A percentile compares a stretch with the other conserved stretches of the same genome.
Conservation (phyloP, 2,329 filamentous ascomycete species). For the Colletotrichum sp. region DNA sequence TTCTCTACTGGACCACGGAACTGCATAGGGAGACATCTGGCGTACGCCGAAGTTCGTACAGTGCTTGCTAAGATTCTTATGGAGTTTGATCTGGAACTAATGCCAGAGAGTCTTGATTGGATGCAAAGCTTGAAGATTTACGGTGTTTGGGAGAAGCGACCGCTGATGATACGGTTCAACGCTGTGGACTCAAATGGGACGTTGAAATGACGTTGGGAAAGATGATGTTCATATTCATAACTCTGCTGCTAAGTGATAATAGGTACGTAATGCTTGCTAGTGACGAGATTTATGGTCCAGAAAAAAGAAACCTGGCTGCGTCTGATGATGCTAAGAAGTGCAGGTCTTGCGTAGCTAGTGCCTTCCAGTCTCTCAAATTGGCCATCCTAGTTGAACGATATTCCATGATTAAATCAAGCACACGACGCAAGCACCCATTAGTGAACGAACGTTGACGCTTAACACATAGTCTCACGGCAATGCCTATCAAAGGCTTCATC, state of each 20-base stretch:
- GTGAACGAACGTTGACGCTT: not conserved
- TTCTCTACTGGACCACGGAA: conserved; percentile 53
- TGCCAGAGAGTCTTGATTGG: conserved; percentile 38
- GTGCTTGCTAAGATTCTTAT: conserved; percentile 51
- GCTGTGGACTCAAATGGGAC: not conserved
- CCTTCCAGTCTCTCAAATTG: not conserved
- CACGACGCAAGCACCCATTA: not conserved
- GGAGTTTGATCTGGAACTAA: conserved; percentile 51
- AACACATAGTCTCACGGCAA: not conserved
- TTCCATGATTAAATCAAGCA: no score
- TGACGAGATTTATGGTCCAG: not conserved
- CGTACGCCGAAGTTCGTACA: conserved; percentile 53
- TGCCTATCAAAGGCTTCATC: not conserved
- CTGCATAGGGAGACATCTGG: conserved; percentile 50
- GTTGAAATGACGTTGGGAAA: not conserved
- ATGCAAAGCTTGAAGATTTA: conserved; percentile 38
- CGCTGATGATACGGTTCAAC: not conserved
- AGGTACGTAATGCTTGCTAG: not conserved
- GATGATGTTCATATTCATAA: not conserved
- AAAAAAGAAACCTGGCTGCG: not conserved
- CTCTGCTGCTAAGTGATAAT: not conserved
- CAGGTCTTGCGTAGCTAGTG: not conserved
- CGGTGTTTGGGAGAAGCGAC: conserved; percentile 39
- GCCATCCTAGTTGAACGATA: no score
- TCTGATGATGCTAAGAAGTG: not conserved